A percentile compares a stretch with the other conserved stretches of the same genome.
These are phyloP conservation scores for Torulaspora maleeae DNA, from an alignment of 805 yeast genomes.

Conservation along the genomic window DNA sequence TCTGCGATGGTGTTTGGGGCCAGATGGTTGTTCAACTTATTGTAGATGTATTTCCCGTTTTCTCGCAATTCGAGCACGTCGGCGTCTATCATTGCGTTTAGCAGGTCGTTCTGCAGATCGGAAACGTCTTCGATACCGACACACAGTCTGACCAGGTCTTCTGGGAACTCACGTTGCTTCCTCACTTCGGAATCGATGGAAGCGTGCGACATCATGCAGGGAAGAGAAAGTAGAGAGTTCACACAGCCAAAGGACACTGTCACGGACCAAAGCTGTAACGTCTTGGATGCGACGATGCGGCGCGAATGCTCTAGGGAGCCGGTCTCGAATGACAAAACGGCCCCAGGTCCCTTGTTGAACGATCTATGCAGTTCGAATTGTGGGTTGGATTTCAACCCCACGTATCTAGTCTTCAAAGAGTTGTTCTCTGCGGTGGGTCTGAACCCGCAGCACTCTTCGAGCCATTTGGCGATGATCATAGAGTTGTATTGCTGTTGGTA, in stretches of 20 bases:
- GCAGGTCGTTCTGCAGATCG: slow-evolving; percentile 79
- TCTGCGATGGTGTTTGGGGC: slow-evolving; percentile 23
- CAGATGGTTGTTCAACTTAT: slow-evolving; percentile 19
- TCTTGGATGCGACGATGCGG: slow-evolving; percentile 65
- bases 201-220: slow-evolving; percentile 97
- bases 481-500: slow-evolving; percentile 87
- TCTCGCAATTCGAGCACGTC: slow-evolving; percentile 46
- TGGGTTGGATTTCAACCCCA: slow-evolving; percentile 79
- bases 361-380: slow-evolving; percentile 74
- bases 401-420: slow-evolving; percentile 61
- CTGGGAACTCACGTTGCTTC: slow-evolving; percentile 85
- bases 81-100: slow-evolving; percentile 60
- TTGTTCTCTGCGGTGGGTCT: slow-evolving; percentile 12
- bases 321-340: slow-evolving; percentile 84
- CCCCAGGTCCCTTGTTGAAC: slow-evolving; percentile 81
- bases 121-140: slow-evolving; percentile 83
- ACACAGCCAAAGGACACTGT: slow-evolving; percentile 95
- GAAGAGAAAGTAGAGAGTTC: slow-evolving; percentile 86
- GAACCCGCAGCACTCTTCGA: slow-evolving; percentile 58
- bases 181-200: slow-evolving; percentile 85
- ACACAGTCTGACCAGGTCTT: slow-evolving; percentile 83
- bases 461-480: slow-evolving; percentile 65
- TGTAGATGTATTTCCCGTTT: slow-evolving; percentile 27
- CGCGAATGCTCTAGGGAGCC: slow-evolving; percentile 65
- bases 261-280: slow-evolving; percentile 64